Conservation (phyloP, 2,329 filamentous ascomycete genomes). For the Aspergillus flavus region DNA sequence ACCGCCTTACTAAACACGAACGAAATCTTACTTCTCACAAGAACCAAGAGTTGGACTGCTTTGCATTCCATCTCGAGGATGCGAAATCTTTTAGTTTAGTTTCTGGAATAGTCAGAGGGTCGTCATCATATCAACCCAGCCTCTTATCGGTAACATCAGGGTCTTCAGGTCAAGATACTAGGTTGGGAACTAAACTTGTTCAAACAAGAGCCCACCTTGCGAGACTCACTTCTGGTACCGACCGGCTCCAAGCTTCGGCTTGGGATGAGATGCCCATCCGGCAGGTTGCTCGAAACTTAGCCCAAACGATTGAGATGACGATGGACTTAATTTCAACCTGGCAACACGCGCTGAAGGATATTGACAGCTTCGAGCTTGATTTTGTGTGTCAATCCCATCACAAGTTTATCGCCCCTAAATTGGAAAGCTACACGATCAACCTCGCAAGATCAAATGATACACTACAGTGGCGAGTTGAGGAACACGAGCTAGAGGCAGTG, state of each 20-base stretch:
- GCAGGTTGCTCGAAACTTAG: conserved; percentile 23
- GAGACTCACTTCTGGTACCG: conserved; percentile 20
- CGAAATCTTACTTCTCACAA: conserved; percentile 25
- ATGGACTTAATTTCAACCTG: conserved; percentile 33
- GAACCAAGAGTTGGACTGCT: conserved; percentile 37
- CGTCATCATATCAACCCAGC: conserved; percentile 10
- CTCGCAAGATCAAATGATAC: conserved; percentile 26
- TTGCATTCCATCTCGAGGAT: conserved; percentile 31
- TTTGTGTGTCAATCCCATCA: conserved; percentile 20
- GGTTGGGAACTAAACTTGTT: conserved; percentile 19
- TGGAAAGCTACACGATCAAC: conserved; percentile 19
- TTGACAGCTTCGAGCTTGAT: conserved; percentile 21
- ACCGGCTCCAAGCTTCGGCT: conserved; percentile 9
- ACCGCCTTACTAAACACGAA: conserved; percentile 25
- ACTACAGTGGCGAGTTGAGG: conserved; percentile 28
- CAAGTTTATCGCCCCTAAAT: not conserved
- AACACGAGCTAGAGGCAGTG: conserved; percentile 33
- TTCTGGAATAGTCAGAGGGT: conserved; percentile 2
- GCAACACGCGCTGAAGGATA: conserved; percentile 15
- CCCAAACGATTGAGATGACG: conserved; percentile 28
- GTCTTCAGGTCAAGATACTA: not conserved
- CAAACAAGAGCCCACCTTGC: conserved; percentile 27
- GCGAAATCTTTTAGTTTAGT: conserved; percentile 27
- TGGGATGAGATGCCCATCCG: conserved; percentile 36
- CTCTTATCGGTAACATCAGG: conserved; percentile 13